A percentile compares a stretch with the other conserved stretches of the same genome.
These are phyloP conservation scores for Chimonanthus praecox DNA, from an alignment of 164 flowering plant species.

Conservation along the genomic window DNA sequence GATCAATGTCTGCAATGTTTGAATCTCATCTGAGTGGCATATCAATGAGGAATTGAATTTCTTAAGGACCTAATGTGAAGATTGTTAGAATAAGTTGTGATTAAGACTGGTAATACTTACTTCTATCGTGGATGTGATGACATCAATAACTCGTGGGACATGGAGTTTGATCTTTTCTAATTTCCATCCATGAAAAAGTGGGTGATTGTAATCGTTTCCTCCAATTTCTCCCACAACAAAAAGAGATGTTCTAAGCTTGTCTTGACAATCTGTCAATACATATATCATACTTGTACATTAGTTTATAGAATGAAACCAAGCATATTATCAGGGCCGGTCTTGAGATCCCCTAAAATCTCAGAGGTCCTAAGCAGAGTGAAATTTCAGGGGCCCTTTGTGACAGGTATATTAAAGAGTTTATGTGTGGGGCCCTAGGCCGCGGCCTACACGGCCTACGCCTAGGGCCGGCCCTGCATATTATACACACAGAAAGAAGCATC, in stretches of 20 bases:
- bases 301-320: no score
- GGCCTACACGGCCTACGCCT: no score
- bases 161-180: background rate
- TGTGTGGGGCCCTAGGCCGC: no score
- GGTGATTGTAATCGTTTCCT: conserved; percentile 25
- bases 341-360: no score
- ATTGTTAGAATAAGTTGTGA: background rate
- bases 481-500: no score
- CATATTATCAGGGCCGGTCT: no score
- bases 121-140: background rate
- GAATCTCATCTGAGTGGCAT: background rate
- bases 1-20: conserved; percentile 30
- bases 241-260: conserved; percentile 11
- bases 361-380: no score
- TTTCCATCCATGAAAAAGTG: background rate
- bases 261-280: conserved; percentile 6
- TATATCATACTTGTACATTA: no score
- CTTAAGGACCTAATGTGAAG: background rate
- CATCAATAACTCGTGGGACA: background rate
- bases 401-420: no score
- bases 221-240: conserved; percentile 37
- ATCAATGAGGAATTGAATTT: background rate
- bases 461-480: no score
- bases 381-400: no score
- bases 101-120: background rate